Evolutionary conservation across 768 basidiomycete genomes (phyloP).

Genomic region (Clathrus columnatus): DNA sequence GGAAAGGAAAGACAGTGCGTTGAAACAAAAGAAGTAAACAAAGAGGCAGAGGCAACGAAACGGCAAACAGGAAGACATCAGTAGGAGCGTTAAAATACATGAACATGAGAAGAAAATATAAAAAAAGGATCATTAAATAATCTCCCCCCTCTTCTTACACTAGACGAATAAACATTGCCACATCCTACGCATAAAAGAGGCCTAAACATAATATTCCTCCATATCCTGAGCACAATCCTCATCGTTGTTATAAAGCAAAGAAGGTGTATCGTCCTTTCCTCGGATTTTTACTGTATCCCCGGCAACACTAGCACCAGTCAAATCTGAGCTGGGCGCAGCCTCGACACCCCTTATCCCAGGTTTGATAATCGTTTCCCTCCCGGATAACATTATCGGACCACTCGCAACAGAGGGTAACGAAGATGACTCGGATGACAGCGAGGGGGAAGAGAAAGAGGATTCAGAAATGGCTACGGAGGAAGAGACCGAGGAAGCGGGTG

Average conservation of each 20-base stretch:
- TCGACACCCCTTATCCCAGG: background rate
- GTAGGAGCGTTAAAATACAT: no score
- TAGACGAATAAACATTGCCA: no score
- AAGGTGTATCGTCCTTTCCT: conserved; percentile 1
- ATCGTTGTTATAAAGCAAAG: background rate
- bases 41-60: no score
- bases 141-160: no score
- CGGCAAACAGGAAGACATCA: no score
- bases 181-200: no score
- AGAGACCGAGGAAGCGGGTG: background rate
- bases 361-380: background rate
- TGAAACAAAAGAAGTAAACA: no score
- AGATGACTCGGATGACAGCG: conserved; percentile 7
- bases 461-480: background rate
- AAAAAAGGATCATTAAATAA: no score
- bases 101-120: no score
- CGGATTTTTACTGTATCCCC: conserved; percentile 3
- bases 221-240: background rate
- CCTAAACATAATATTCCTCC: background rate
- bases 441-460: background rate
- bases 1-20: no score
- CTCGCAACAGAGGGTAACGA: conserved; percentile 1
- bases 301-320: no score
- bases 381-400: background rate
- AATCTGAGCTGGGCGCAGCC: background rate